These are phyloP conservation scores for Globisporangium canariense DNA, from an alignment of 352 stramenopile species.

Conservation along the genomic window DNA sequence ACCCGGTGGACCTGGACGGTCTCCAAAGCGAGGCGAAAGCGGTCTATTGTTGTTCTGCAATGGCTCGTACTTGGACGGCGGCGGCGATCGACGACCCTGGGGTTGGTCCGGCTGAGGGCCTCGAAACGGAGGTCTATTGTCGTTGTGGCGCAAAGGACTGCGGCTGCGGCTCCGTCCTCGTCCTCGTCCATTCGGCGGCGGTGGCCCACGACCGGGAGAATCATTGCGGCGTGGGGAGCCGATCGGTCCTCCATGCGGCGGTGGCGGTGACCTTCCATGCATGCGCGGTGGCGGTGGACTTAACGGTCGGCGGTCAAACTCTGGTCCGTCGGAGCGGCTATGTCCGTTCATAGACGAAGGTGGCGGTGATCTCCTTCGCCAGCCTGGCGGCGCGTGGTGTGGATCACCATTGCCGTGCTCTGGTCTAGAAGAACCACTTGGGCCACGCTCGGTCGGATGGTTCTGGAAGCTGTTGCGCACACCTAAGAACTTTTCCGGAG, in stretches of 20 bases:
- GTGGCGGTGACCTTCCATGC: not conserved
- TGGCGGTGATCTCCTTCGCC: slow-evolving; percentile 9
- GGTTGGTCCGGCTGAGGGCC: not conserved
- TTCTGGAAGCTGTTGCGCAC: slow-evolving; percentile 18
- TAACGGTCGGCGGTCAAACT: slow-evolving; percentile 1
- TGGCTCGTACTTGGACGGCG: slow-evolving; percentile 12
- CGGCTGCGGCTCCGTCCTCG: slow-evolving; percentile 29
- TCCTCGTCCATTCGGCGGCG: slow-evolving; percentile 11
- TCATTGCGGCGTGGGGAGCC: slow-evolving; percentile 11
- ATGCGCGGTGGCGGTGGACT: slow-evolving; percentile 1
- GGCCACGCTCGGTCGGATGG: slow-evolving; percentile 3
- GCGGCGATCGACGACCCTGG: slow-evolving; percentile 10
- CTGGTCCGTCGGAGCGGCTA: not conserved
- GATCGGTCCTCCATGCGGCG: not conserved
- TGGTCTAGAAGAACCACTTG: not conserved
- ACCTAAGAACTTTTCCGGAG: slow-evolving; percentile 29
- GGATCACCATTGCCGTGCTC: not conserved
- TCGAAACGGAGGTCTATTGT: slow-evolving; percentile 20
- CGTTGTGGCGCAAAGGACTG: slow-evolving; percentile 29
- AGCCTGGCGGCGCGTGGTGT: slow-evolving; percentile 1
- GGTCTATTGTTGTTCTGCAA: slow-evolving; percentile 10
- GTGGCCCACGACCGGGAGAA: not conserved
- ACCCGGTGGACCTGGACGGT: not conserved
- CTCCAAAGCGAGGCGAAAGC: slow-evolving; percentile 8
- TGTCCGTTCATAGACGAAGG: slow-evolving; percentile 6